Base-by-base conservation (phyloP, 345 rosid species). In the Turritis glabra region DNA sequence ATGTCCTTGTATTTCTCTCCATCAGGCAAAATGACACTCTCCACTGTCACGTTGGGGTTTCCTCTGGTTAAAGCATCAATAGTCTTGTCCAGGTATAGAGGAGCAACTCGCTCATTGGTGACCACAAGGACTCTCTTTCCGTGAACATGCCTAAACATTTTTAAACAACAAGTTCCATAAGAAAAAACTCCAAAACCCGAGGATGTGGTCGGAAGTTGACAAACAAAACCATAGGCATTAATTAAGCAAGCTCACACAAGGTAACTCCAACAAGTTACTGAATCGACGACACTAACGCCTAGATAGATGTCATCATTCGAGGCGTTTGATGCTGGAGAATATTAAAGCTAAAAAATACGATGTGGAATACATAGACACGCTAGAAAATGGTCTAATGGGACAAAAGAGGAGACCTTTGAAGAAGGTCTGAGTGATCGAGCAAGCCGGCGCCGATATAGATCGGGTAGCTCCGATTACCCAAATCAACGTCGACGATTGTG, bases 111-210 rank as follows among this genome's bases (percentile, higher is more conserved):
- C 14, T 75, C 82, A 40, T 92, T 95, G 29, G 99, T 95, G 30
- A 89, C 99, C 44, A 95, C 94, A 35, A 95, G 97, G 66, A 95
- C 94, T 84, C 82, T 88, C 89, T 92, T 95, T 2, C 99, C 99
- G 67, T 88, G 97, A 61, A 92, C 88, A 82, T 95, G 98, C 86
- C 98, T 95, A 65, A 27, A 32, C 22, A 59, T 44, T 56, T 56
- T 8, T 33, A n/a, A 54, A 63, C 30, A 46, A 43, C 5, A 75
- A 41, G 11, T 15, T 38, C 44, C 43, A 11, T 54, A 29, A 30
- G 60, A 64, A 43, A 0, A 48, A 21, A 21, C 29, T 37, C 47
- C 51, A 13, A 12, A 13, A 8, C 4, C 43, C 27, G 32, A 29
- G 37, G 5, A 43, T 43, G 19, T 43, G 47, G 8, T 43, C 19